Base-by-base conservation (phyloP, 2,329 filamentous ascomycete species). In the Ophiostoma ulmi region DNA sequence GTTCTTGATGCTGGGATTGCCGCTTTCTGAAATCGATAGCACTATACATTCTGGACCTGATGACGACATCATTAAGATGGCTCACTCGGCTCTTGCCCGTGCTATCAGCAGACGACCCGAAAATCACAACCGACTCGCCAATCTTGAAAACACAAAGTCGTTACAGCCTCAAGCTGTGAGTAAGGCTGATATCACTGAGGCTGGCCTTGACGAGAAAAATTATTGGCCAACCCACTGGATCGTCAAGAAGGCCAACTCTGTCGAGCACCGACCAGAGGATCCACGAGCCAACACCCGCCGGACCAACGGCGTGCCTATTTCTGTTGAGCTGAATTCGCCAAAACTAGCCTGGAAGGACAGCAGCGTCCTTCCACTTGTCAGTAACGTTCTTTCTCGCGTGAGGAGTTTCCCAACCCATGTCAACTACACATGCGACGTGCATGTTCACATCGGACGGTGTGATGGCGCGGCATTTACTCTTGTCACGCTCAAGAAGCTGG, bases 221-320 rank as follows among this genome's bases (percentile, higher is more conserved):
- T 80, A 76, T 69, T 81, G 79, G 80, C 72, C 72, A n/a, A 75
- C 76, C 1, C 75, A 77, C 69, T 81, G 80, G 80, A 78, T 81
- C 36, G 78, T 82, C 52, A 81, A 82, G 71, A 79, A 78, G 69
- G 78, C 80, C 52, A 81, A 80, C 72, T 81, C 80, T n/a, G 79
- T 79, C 4, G 75, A 77, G 65, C 77, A 78, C 1, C 72, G 73
- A 13, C 74, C 75, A 3, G 72, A 74, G 10, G 76, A 79, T 44
- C 73, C 72, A 1, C 52, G 13, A 11, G 72, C 72, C 3, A 70
- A 72, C n/a, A 2, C 22, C 3, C 69, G 70, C 7, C 72, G 70
- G 10, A 72, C 74, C 2, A 74, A 75, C n/a, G 77, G 78, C 41
- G 38, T 76, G 20, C 79, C 77, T 76, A 76, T 79, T 3, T 75